phyloP scores from a whole-genome alignment of 164 flowering plant genomes.

The Kingdonia uniflora region DNA sequence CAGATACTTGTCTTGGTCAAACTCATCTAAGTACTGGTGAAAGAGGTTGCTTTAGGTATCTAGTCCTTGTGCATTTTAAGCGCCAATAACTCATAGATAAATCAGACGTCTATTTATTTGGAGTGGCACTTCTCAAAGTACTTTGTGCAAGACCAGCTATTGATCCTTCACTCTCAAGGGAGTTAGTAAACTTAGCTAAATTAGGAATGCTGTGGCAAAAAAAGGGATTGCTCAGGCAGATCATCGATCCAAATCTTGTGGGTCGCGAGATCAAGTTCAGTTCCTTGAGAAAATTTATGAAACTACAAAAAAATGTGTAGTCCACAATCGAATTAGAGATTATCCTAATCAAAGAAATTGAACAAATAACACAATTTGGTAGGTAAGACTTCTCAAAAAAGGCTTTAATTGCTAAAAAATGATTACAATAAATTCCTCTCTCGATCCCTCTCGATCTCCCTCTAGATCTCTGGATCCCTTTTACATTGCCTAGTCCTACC shows the following conservation, averaged over 20 bases:
- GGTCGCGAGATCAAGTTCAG: slow-evolving; percentile 16
- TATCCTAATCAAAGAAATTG: too few relatives aligned
- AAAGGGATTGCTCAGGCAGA: slow-evolving; percentile 17
- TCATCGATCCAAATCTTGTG: slow-evolving; percentile 19
- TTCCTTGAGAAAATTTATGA: slow-evolving; percentile 20
- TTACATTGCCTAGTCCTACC: too few relatives aligned
- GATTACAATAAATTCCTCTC: too few relatives aligned
- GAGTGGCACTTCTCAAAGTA: slow-evolving; percentile 23
- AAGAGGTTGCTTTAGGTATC: slow-evolving; percentile 26
- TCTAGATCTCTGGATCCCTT: too few relatives aligned
- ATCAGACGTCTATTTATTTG: slow-evolving; percentile 26
- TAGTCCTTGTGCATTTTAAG: slow-evolving; percentile 21
- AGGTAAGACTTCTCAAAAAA: too few relatives aligned
- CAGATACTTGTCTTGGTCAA: slow-evolving; percentile 14
- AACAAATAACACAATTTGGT: too few relatives aligned
- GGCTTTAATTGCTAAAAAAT: too few relatives aligned
- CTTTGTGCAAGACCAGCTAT: slow-evolving; percentile 21
- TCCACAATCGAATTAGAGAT: too few relatives aligned
- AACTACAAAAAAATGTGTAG: slow-evolving; percentile 22
- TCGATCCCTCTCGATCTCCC: too few relatives aligned
- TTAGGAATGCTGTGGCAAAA: slow-evolving; percentile 21
- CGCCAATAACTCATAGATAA: slow-evolving; percentile 19
- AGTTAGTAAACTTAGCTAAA: slow-evolving; percentile 18
- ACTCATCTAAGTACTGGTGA: slow-evolving; percentile 24
- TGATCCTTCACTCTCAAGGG: slow-evolving; percentile 14